phyloP scores from a whole-genome alignment of 140 eudicot species.

The Senecio squalidus region DNA sequence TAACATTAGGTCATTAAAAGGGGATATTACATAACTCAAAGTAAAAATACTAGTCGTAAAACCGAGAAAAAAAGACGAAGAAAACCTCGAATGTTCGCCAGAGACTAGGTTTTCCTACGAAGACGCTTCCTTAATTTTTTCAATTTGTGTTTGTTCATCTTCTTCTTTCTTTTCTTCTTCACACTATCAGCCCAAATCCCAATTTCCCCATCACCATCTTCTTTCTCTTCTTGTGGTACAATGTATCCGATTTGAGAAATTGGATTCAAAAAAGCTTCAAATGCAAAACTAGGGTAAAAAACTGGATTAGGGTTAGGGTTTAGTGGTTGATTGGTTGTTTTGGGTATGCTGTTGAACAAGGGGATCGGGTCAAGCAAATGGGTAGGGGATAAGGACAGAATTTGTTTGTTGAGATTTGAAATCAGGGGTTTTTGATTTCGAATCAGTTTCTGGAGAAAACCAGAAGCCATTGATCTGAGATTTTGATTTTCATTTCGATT shows the following conservation, averaged over 20 bases:
- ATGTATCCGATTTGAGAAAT: constrained; percentile 29
- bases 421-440: constrained; percentile 29
- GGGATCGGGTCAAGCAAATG: constrained; percentile 24
- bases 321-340: constrained; percentile 20
- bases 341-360: constrained; percentile 10
- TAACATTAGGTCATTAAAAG: too few species aligned
- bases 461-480: constrained; percentile 49
- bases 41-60: background rate
- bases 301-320: constrained; percentile 11
- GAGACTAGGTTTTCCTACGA: constrained; percentile 52
- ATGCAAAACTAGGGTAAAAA: constrained; percentile 57
- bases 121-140: constrained; percentile 88
- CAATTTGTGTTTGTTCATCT: constrained; percentile 94
- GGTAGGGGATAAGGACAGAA: constrained; percentile 28
- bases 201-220: constrained; percentile 20
- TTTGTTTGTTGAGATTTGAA: constrained; percentile 29
- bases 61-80: background rate
- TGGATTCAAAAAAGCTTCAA: constrained; percentile 50
- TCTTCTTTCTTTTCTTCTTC: constrained; percentile 92
- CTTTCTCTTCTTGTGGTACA: constrained; percentile 16
- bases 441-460: constrained; percentile 36
- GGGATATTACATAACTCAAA: background rate
- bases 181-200: constrained; percentile 88
- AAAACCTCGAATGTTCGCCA: too few species aligned
- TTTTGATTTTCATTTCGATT: background rate